Evolutionary conservation across 2,329 filamentous ascomycete genomes (phyloP), one percentile per base, ranked within the genome.

Genomic region (Fusarium subglutinans): DNA sequence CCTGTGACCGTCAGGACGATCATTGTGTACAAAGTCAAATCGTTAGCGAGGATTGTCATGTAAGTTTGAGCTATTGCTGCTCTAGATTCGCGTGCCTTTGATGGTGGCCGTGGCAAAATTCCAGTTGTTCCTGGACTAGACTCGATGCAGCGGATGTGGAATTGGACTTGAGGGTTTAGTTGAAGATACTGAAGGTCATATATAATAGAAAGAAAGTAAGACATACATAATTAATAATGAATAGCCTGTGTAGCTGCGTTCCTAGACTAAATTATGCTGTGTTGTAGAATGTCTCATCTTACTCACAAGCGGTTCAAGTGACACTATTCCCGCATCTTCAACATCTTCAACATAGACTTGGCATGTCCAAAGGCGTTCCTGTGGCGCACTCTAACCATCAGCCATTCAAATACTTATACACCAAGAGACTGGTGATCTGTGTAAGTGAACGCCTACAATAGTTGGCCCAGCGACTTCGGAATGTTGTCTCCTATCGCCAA

Each of bases 111-210:
- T 63, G 69, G 63, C 68, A 54, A 68, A 63, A 72, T 72, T 72
- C 68, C 69, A 72, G 68, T 69, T 44, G 69, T 71, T 67, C 67
- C 67, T 71, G 61, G 30, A 54, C 69, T 71, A 71, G 30, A 37
- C 62, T 71, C 12, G 54, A 71, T 62, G 69, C 69, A 71, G 61
- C 61, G 41, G 61, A 30, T 20, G 14, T 43, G 35, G 35, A 26
- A 47, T 55, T 51, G 28, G 2, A 30, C 45, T 18, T 15, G 8
- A 30, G 8, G 15, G 2, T 17, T 2, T 4, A 14, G 11, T 8
- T n/a, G 7, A 41, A 24, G 43, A n/a, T 3, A 8, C 8, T 22
- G 5, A 24, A 3, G 0, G 0, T 40, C 9, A 11, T 17, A 5
- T 7, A n/a, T 2, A 8, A 15, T 12, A 14, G 2, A 6, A 4